Percentiles rank a stretch among this genome's conserved stretches.
These are phyloP conservation scores for Acacia crassicarpa DNA, from an alignment of 306 rosid genomes.

Conservation along the genomic window DNA sequence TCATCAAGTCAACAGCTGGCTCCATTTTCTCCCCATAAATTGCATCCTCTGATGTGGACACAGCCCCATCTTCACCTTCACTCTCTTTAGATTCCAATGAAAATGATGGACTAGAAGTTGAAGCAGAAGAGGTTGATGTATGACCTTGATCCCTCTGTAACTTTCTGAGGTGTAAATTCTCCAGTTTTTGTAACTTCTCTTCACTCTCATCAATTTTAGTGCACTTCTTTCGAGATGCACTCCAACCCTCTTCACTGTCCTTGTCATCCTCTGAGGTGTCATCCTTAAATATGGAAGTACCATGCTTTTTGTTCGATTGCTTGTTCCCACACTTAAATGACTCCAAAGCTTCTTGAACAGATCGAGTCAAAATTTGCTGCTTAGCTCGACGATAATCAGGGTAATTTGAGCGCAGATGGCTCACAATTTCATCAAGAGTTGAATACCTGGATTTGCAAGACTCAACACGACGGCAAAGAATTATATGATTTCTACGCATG, in stretches of 20 bases:
- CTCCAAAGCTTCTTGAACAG: slow-evolving; percentile 47
- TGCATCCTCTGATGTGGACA: slow-evolving; percentile 66
- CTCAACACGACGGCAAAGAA: slow-evolving; percentile 44
- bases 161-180: slow-evolving; percentile 40
- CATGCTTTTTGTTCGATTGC: not conserved
- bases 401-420: slow-evolving; percentile 53
- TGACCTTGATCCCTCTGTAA: not conserved
- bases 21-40: slow-evolving; percentile 54
- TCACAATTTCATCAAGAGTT: slow-evolving; percentile 49
- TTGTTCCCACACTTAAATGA: not conserved
- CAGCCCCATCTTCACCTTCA: slow-evolving; percentile 35
- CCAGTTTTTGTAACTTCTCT: slow-evolving; percentile 45
- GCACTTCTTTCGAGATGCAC: slow-evolving; percentile 40
- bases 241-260: slow-evolving; percentile 7
- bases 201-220: slow-evolving; percentile 45
- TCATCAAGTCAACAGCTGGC: slow-evolving; percentile 66
- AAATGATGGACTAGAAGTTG: slow-evolving; percentile 24
- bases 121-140: slow-evolving; percentile 17
- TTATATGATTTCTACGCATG: slow-evolving; percentile 26
- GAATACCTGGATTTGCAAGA: slow-evolving; percentile 32
- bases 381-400: slow-evolving; percentile 52
- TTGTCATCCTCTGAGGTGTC: not conserved
- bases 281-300: slow-evolving; percentile 11
- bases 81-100: slow-evolving; percentile 18
- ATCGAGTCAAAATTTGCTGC: slow-evolving; percentile 35